Percentiles rank a stretch among this genome's conserved stretches.
Evolutionary conservation across 1,284 basidiomycete genomes (phyloP).

Genomic region (Porogramme epimiltina): DNA sequence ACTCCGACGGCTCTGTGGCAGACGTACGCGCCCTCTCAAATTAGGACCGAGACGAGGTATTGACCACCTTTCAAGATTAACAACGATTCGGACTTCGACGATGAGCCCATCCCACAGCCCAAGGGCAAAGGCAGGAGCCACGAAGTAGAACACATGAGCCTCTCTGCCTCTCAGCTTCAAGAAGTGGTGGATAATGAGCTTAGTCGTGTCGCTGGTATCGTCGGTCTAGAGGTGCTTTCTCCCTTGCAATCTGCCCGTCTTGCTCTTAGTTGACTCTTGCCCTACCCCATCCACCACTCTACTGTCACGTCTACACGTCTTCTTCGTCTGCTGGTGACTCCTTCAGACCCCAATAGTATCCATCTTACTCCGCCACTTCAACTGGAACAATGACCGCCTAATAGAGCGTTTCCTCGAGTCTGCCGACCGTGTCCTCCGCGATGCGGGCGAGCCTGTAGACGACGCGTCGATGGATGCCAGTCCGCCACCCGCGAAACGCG

Average conservation of each 20-base stretch:
- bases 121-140: slow-evolving; percentile 32
- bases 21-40: slow-evolving; percentile 22
- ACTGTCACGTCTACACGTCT: background rate
- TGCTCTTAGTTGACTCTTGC: slow-evolving; percentile 10
- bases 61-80: slow-evolving; percentile 21
- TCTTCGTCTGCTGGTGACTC: background rate
- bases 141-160: slow-evolving; percentile 35
- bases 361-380: slow-evolving; percentile 61
- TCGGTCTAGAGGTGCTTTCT: slow-evolving; percentile 47
- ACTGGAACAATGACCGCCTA: slow-evolving; percentile 68
- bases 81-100: slow-evolving; percentile 33
- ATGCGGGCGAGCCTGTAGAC: slow-evolving; percentile 32
- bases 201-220: slow-evolving; percentile 47
- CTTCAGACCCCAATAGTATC: slow-evolving; percentile 50
- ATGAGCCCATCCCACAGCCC: slow-evolving; percentile 20
- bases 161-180: slow-evolving; percentile 42
- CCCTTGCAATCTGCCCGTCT: slow-evolving; percentile 7
- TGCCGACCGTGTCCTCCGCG: slow-evolving; percentile 42
- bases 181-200: slow-evolving; percentile 48
- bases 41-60: background rate
- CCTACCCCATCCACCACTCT: background rate
- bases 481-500: slow-evolving; percentile 29
- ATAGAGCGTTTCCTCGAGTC: slow-evolving; percentile 57
- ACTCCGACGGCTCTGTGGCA: slow-evolving; percentile 27
- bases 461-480: slow-evolving; percentile 12